These are phyloP conservation scores for Paxillus involutus DNA, from an alignment of 768 basidiomycete species.

Conservation along the genomic window DNA sequence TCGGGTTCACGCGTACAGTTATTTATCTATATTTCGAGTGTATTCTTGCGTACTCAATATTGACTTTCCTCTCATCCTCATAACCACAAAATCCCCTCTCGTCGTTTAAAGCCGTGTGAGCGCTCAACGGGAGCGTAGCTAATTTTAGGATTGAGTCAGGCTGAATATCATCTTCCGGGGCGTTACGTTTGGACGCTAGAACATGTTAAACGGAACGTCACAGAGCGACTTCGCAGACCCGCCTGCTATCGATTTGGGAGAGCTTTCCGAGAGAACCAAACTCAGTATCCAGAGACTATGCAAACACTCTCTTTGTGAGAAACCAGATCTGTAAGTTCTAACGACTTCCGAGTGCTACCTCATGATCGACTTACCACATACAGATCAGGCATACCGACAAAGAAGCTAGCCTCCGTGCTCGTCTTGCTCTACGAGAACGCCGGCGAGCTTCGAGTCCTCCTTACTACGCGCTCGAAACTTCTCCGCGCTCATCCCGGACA, in stretches of 20 bases:
- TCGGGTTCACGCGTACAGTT: neutral
- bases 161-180: no score
- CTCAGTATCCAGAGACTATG: conserved; percentile 42
- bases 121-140: no score
- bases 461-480: conserved; percentile 82
- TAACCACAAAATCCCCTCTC: neutral
- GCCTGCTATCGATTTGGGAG: conserved; percentile 9
- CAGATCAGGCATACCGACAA: conserved; percentile 35
- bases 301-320: conserved; percentile 27
- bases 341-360: neutral
- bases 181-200: neutral
- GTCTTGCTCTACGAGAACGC: conserved; percentile 76
- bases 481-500: conserved; percentile 78
- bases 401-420: conserved; percentile 72
- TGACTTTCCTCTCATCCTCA: neutral
- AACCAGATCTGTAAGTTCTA: conserved; percentile 53
- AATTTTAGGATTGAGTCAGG: no score
- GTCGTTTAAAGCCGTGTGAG: no score
- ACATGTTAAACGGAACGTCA: neutral
- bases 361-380: neutral
- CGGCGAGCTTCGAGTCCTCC: conserved; percentile 67
- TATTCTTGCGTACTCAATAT: conserved; percentile 2
- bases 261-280: conserved; percentile 18
- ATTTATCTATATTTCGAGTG: conserved; percentile 27
- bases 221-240: neutral